Evolutionary conservation across 768 basidiomycete species (phyloP).

Genomic region (Xanthoconium purpureum): DNA sequence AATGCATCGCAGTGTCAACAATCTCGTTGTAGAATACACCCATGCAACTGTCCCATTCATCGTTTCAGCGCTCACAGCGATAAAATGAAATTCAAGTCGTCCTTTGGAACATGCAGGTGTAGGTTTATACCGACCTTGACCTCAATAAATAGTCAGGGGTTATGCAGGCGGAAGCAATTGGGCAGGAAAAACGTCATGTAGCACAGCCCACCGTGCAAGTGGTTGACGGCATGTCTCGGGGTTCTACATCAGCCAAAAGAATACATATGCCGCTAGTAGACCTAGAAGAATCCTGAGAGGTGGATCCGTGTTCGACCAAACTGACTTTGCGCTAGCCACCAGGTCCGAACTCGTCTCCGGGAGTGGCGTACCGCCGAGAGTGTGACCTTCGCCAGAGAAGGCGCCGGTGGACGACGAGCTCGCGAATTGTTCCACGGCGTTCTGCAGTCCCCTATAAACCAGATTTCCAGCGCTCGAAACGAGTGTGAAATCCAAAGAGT

Average conservation of each 20-base stretch:
- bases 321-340: slow-evolving; percentile 34
- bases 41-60: slow-evolving; percentile 2
- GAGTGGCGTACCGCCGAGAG: slow-evolving; percentile 52
- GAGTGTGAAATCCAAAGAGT: neutral
- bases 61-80: no score
- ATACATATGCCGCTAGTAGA: slow-evolving; percentile 59
- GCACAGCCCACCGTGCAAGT: neutral
- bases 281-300: slow-evolving; percentile 65
- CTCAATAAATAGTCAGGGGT: neutral
- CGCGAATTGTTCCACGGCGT: slow-evolving; percentile 53
- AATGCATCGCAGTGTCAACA: neutral
- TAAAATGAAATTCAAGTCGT: no score
- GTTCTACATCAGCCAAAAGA: slow-evolving; percentile 45
- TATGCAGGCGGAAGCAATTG: neutral
- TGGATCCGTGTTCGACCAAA: slow-evolving; percentile 54
- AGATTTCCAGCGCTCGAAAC: slow-evolving; percentile 1
- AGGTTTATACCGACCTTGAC: neutral
- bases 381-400: slow-evolving; percentile 74
- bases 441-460: slow-evolving; percentile 54
- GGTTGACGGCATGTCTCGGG: no score
- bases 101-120: neutral
- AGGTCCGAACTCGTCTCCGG: slow-evolving; percentile 34
- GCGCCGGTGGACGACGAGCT: slow-evolving; percentile 37
- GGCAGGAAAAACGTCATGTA: neutral
- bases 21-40: neutral